A percentile compares a stretch with the other conserved stretches of the same genome.
These are phyloP conservation scores for Mortierella sp. DNA, from an alignment of 371 early-diverging fungal genomes.

Conservation along the genomic window DNA sequence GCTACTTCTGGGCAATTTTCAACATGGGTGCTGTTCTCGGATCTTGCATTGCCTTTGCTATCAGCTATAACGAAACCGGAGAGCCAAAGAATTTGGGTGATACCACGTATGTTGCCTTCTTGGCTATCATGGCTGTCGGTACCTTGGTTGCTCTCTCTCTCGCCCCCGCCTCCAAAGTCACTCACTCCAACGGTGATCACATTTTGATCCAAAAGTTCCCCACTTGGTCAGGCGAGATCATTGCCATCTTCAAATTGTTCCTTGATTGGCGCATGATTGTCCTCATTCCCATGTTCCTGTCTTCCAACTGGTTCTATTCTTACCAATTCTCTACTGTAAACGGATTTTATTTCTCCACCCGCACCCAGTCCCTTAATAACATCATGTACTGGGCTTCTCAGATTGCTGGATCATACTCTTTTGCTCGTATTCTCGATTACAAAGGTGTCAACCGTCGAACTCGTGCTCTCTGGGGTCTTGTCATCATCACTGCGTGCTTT, in stretches of 20 bases:
- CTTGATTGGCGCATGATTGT: constrained; percentile 7
- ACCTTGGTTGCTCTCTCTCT: neutral
- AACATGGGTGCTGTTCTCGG: constrained; percentile 7
- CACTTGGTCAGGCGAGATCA: constrained; percentile 1
- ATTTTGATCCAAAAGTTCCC: constrained; percentile 6
- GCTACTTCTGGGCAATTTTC: constrained; percentile 11
- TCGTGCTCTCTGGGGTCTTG: constrained; percentile 7
- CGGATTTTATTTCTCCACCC: constrained; percentile 4
- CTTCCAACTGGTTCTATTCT: constrained; percentile 13
- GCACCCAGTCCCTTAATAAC: constrained; percentile 7
- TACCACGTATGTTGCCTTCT: neutral
- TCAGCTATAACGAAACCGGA: constrained; percentile 1
- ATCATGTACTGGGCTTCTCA: constrained; percentile 16
- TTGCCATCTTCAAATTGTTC: constrained; percentile 1
- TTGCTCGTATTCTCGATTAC: neutral
- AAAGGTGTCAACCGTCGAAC: constrained; percentile 3
- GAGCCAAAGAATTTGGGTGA: neutral
- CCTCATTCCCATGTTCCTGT: constrained; percentile 11
- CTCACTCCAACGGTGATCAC: neutral
- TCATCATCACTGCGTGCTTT: neutral
- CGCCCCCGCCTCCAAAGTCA: neutral
- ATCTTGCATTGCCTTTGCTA: neutral
- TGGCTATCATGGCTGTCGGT: constrained; percentile 4
- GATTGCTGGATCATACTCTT: neutral
- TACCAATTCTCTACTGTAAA: constrained; percentile 12